phyloP scores from a whole-genome alignment of 176 grass and related monocot species.

The barley (Hordeum vulgare) region MorexV3_pseudomolecules_assembly NC_058524.1:448573892-448574391 shows the following conservation, averaged over 20 bases:
- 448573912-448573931: neutral
- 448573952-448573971: neutral
- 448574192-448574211: neutral
- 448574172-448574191: neutral
- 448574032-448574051: neutral
- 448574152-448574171: neutral
- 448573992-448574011: neutral
- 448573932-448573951: neutral
- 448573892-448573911: neutral
- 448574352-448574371: neutral
- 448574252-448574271: neutral
- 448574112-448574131: neutral
- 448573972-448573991: neutral
- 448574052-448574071: neutral
- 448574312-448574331: neutral
- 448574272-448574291: neutral
- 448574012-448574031: neutral
- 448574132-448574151: neutral
- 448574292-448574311: neutral
- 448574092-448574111: neutral
- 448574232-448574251: neutral
- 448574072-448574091: neutral
- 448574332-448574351: neutral
- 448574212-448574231: neutral
- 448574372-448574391: slow-evolving; percentile 79